Base-by-base conservation (phyloP, 169 alveolate species). In the Cryptosporidium bovis region DNA sequence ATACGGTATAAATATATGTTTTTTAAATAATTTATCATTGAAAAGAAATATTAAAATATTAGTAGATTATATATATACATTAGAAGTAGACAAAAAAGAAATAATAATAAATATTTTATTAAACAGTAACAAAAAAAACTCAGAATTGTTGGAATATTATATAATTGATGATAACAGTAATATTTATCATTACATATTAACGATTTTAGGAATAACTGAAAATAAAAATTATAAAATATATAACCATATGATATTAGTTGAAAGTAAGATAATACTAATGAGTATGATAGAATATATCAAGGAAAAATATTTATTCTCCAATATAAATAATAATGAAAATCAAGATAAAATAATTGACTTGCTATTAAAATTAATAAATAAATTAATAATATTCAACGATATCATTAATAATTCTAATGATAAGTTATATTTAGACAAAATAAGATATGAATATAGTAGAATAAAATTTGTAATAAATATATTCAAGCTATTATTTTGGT, bases 371-470 rank as follows among this genome's bases (percentile, higher is more conserved):
- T 62, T 56, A 40, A 58, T 44, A 68, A 18, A 27, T 36, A 66
- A 66, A n/a, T 50, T 50, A 55, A 65, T 90, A 24, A 29, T 83
- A 56, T 83, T 84, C 56, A 90, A 89, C 7, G 77, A 90, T 33
- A 90, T 90, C 24, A 24, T 20, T 1, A 27, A 46, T 66, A 66
- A 65, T 18, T 33, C 24, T 34, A 34, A 20, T 2, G 67, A 62
- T 2, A 62, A 16, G 2, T 33, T 62, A 15, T 33, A 27, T 33
- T 36, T 33, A 27, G 44, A 62, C 6, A 62, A 33, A 62, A 62
- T 62, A 18, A 65, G 24, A 46, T 67, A 40, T 67, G 65, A 48
- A 50, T 46, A 20, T 18, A 31, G 15, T 18, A n/a, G 8, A 33
- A 62, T 27, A 18, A 62, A n/a, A 33, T 33, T 15, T 6, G 15